Evolutionary conservation across 2,329 filamentous ascomycete species (phyloP), one percentile per base, ranked within the genome.

Genomic region (Colletotrichum tropicale): DNA sequence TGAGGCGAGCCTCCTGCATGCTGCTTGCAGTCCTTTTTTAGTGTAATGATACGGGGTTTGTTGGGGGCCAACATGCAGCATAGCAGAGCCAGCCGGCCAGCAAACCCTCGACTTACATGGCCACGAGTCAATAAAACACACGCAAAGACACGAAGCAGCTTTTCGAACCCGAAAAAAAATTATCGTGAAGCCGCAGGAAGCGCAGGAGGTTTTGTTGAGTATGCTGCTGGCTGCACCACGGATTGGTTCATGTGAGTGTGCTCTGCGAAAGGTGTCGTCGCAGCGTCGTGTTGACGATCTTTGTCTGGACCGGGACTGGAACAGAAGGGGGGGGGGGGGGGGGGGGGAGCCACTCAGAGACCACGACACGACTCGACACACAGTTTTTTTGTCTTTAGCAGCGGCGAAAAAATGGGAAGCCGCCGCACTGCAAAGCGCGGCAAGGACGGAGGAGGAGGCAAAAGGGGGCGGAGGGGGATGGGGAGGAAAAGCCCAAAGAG

Each of bases 1-100:
- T 73, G 70, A 73, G 70, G 70, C 70, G 70, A 70, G 38, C 70
- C n/a, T 61, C 65, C 55, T 73, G 65, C 70, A 61, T 73, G 66
- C 66, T 21, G 30, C 58, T 21, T 62, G 66, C 66, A 69, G 55
- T 38, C 26, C 9, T 13, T 61, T 30, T 34, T 34, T 30, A 28
- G 34, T 24, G 18, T 61, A 28, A 43, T 34, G n/a, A 56, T 70
- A 70, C 71, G 71, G 66, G 67, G 65, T 70, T 34, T 26, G 18
- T 48, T 66, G 26, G 18, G 36, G 36, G 55, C 26, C 56, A n/a
- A 30, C 56, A 61, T 61, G 56, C 30, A 26, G 28, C 70, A 52
- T 36, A 28, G 52, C 28, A 43, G 26, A 28, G 26, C 18, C 4
- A 30, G 18, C 26, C 18, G 32, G 26, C 28, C 61, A 52, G 43